Evolutionary conservation across 441 rosid species (phyloP), one percentile per base, ranked within the genome.

Genomic region (Euphorbia schlechtendalii): DNA sequence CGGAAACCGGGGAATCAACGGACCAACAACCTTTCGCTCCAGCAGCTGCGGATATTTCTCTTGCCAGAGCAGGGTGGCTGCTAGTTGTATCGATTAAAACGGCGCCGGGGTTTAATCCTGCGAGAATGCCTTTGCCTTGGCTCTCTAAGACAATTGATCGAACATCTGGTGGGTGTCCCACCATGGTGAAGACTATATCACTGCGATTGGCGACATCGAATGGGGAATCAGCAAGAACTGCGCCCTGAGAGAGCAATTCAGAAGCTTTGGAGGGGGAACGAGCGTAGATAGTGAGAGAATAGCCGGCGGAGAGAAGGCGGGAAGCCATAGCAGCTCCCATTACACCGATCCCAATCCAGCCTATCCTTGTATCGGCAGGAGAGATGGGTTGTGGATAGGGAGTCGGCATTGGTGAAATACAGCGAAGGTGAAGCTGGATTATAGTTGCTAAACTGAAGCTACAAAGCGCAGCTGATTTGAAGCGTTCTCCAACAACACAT

Each of bases 301-400:
- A 92, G 56, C 96, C 92, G 25, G 90, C 86, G 9, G 86, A 67
- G 71, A 89, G 82, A 68, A 92, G 74, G 75, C 83, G 96, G 32
- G 90, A 66, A 21, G 86, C 96, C 94, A 87, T 87, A 25, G 96
- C 85, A 0, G 84, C 82, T 27, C 96, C 96, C 94, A 89, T 89
- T 2, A 87, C 77, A 32, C 98, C 96, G 67, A 89, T 82, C 25
- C 96, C 96, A 24, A 89, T 87, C 90, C 93, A 89, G 36, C 98
- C 96, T 53, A 89, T 69, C 41, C 85, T 83, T 24, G 90, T 83
- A 56, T 62, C 65, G 5, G 83, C 21, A 6, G 89, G 80, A 20
- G 56, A 64, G 24, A 84, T 78, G 76, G 86, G 80, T 25, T 74
- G 63, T n/a, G 86, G 82, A 69, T 70, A 79, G 3, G 84, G 90